Evolutionary conservation across 495 filamentous ascomycete genomes (phyloP).

Genomic region (Penicillium antarcticum): DNA sequence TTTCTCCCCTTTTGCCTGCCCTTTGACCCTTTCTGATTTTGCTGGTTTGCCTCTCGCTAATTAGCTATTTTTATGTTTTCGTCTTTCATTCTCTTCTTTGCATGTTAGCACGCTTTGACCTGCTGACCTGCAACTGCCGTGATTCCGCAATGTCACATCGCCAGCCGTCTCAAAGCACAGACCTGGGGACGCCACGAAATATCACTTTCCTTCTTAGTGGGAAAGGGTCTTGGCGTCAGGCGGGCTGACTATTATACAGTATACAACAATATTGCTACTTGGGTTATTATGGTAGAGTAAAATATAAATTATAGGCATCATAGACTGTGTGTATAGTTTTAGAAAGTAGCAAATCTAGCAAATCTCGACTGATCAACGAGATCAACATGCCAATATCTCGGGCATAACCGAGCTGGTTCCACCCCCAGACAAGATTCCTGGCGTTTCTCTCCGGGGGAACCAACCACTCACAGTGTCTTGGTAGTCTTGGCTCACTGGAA

Average conservation of each 20-base stretch:
- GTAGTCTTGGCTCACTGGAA: too few species aligned
- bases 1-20: neutral
- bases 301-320: too few species aligned
- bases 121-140: neutral
- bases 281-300: too few species aligned
- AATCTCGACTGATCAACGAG: neutral
- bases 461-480: neutral
- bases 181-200: conserved; percentile 4
- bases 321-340: too few species aligned
- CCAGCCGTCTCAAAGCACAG: conserved; percentile 2
- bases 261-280: too few species aligned
- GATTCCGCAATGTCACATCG: conserved; percentile 2
- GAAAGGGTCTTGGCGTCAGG: neutral
- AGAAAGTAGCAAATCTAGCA: too few species aligned
- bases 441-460: neutral
- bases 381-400: conserved; percentile 2
- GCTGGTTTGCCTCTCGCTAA: neutral
- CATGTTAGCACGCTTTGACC: neutral
- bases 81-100: neutral
- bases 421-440: conserved; percentile 6
- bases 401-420: conserved; percentile 1
- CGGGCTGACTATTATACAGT: neutral
- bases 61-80: neutral
- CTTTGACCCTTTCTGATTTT: neutral
- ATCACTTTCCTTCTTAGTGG: neutral